These are phyloP conservation scores for Tolypocladium tropicale DNA, from an alignment of 2,329 filamentous ascomycete genomes.

Conservation along the genomic window DNA sequence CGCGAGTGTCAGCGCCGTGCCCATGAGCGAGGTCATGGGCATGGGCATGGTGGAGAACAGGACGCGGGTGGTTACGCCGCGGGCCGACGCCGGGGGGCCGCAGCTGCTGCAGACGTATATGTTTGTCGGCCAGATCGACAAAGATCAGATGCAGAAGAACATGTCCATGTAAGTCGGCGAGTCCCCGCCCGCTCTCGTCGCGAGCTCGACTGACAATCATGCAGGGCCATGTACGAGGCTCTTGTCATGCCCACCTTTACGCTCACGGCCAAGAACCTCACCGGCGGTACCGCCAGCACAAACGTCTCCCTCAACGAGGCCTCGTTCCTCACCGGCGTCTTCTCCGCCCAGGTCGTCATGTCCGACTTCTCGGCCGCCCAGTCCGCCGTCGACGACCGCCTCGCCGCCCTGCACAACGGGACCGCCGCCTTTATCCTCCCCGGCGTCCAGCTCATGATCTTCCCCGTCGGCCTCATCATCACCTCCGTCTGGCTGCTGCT, in stretches of 20 bases:
- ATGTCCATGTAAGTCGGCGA: conserved; percentile 48
- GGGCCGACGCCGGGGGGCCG: conserved; percentile 13
- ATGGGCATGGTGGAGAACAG: conserved; percentile 12
- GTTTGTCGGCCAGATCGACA: conserved; percentile 60
- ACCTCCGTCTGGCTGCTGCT: conserved; percentile 51
- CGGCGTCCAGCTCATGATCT: conserved; percentile 56
- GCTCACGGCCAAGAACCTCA: conserved; percentile 45
- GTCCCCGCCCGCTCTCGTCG: neutral
- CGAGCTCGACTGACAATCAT: neutral
- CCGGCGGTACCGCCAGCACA: conserved; percentile 44
- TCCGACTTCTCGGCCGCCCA: conserved; percentile 39
- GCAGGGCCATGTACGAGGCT: conserved; percentile 47
- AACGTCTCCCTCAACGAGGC: conserved; percentile 61
- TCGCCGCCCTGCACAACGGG: conserved; percentile 34
- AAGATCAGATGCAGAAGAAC: conserved; percentile 37
- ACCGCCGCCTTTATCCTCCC: conserved; percentile 58
- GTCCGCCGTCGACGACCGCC: conserved; percentile 36
- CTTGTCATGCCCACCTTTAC: conserved; percentile 60
- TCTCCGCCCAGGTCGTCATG: conserved; percentile 46
- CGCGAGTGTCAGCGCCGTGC: conserved; percentile 27
- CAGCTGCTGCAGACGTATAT: conserved; percentile 51
- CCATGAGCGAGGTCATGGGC: conserved; percentile 13
- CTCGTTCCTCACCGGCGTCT: conserved; percentile 60
- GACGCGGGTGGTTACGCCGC: conserved; percentile 4
- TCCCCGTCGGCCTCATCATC: conserved; percentile 60